Base-by-base conservation (phyloP, 305 asterid genomes). In the Solanum chacoense region DNA sequence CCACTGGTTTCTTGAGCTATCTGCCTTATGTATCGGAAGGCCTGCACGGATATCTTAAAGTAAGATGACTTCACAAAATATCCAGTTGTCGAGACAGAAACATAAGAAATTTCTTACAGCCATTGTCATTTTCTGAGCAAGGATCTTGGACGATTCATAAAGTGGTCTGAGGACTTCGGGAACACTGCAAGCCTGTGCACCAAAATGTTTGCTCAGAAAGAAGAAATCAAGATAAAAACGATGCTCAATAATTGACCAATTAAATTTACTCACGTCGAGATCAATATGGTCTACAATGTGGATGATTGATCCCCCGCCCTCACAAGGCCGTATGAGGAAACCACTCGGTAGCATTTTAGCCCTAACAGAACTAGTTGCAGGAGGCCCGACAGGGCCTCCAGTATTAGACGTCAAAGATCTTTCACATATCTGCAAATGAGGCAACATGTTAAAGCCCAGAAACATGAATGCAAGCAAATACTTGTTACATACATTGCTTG, bases 101-200 rank as follows among this genome's bases (percentile, higher is more conserved):
- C 42, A 29, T 9, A 31, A 81, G 34, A 55, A 71, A 72, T 65
- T 86, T 45, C 96, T 88, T 89, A 97, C 99, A 73, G 98, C 98
- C 99, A 97, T 90, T 38, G 99, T 97, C 98, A 94, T 94, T 94
- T 96, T 96, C 93, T 97, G 99, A 1, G 98, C 99, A 18, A 97
- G 95, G 90, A 96, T 94, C 91, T 93, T 97, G 85, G 99, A 96
- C 24, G 99, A 97, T 88, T 96, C 99, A 73, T 97, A 97, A 13
- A 96, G 98, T 34, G 99, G 99, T 92, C 99, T 93, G 89, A 97
- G 90, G 86, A 97, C 99, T 93, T 97, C 99, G 4, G 99, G 99
- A 88, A 97, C 98, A 89, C 95, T 95, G 93, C 94, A 91, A 81
- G 93, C 97, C 99, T 97, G 94, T 42, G 11, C 55, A 88, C n/a